Evolutionary conservation across 768 basidiomycete genomes (phyloP), one percentile per base, ranked within the genome.

Genomic region (Sporobolomyces roseus): DNA sequence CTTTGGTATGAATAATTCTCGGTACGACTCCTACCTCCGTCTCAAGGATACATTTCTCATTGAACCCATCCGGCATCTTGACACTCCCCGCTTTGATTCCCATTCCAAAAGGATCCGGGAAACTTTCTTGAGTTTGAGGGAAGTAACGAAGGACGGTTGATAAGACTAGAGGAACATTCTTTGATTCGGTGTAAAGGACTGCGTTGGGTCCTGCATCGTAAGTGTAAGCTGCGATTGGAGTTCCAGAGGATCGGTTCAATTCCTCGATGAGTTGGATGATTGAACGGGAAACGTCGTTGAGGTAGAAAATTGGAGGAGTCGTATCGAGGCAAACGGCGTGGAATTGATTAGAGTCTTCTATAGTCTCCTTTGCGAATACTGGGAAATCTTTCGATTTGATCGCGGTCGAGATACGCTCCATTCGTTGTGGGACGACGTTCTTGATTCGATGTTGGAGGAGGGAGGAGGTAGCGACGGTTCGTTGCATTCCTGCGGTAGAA

Each of bases 121-220:
- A n/a, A 50, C 19, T 10, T 12, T 25, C 1, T 6, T 90, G 78
- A 12, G 80, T 81, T 48, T 69, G 89, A 0, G 94, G 93, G 85
- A 99, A 99, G 80, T 89, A 97, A 65, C 83, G 81, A 62, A 87
- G 80, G 72, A 98, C 83, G 72, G 92, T 79, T 75, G 85, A 81
- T 52, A 92, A 81, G 73, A 99, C 88, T 78, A 87, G 85, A 72
- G 83, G 84, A 75, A 96, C 81, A 79, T 93, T 85, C 75, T 86
- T 83, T 73, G 87, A 82, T 6, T 85, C 84, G 0, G 92, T 85
- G 80, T 98, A 99, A 76, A 99, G 91, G 78, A 99, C 96, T 3
- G 93, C 93, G 80, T 99, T 99, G 19, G 96, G 96, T 36, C 96
- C 96, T 0, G 96, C 96, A 76, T 99, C 96, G 77, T 89, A 98